phyloP scores from a whole-genome alignment of 1,284 basidiomycete genomes.

The Sporisorium reilianum region DNA sequence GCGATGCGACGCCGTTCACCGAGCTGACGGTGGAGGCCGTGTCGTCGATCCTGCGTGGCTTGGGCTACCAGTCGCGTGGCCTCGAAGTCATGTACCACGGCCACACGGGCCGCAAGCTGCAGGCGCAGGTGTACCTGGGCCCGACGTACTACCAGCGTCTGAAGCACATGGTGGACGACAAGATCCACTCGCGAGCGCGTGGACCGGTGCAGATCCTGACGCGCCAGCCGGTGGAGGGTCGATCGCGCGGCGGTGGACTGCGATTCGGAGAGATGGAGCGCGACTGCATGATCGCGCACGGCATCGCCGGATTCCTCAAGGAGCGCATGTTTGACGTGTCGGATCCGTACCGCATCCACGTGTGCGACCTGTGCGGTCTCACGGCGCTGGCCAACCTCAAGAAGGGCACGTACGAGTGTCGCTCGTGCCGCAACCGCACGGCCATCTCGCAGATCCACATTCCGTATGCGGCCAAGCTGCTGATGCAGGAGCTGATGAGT shows the following conservation, averaged over 20 bases:
- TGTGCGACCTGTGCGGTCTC: constrained; percentile 67
- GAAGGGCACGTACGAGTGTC: constrained; percentile 67
- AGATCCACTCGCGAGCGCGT: constrained; percentile 96
- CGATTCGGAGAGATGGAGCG: constrained; percentile 99
- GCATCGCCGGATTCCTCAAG: constrained; percentile 91
- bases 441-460: constrained; percentile 69
- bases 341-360: constrained; percentile 67
- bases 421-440: constrained; percentile 66
- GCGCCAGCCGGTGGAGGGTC: constrained; percentile 98
- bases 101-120: constrained; percentile 94
- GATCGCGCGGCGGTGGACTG: constrained; percentile 96
- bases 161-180: constrained; percentile 99
- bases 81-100: constrained; percentile 99
- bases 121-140: constrained; percentile 97
- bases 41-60: constrained; percentile 58
- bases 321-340: constrained; percentile 68
- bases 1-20: constrained; percentile 98
- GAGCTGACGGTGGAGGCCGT: constrained; percentile 93
- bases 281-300: constrained; percentile 99
- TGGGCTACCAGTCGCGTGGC: constrained; percentile 81
- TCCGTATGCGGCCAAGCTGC: constrained; percentile 76
- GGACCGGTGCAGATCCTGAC: constrained; percentile 98
- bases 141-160: constrained; percentile 99
- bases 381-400: constrained; percentile 67
- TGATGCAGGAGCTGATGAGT: constrained; percentile 81